Evolutionary conservation across 164 flowering plant genomes (phyloP), one percentile per base, ranked within the genome.

Genomic region (Stephania yunnanensis): DNA sequence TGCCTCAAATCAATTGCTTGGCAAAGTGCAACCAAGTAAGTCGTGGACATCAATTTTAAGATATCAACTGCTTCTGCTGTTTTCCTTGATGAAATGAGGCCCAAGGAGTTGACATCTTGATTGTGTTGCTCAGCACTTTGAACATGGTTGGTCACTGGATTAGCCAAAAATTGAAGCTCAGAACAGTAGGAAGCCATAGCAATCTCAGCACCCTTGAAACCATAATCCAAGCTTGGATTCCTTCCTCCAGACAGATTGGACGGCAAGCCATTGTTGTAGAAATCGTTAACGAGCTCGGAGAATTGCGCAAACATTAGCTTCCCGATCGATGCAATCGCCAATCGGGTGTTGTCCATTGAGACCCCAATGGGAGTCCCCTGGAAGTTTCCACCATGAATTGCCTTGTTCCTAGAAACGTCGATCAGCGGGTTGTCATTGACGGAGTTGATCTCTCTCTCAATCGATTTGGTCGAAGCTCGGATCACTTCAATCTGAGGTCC

Each of bases 341-440:
- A 64, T 22, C 93, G 78, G 4, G 87, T 82, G 78, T 89, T 89
- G 53, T 89, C 93, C 93, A 89, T 89, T 5, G 93, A 89, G 3
- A 88, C 93, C 2, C 93, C 93, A 55, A 89, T 84, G 17, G 91
- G 90, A 46, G 92, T 87, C 0, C 92, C 91, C 69, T 89, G 92
- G 76, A 89, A 89, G 66, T 89, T 89, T 17, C 92, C 91, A 22
- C 92, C 92, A 71, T 89, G 90, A 1, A 89, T 25, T 30, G 89
- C 88, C 81, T 85, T 87, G 85, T 88, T 86, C 68, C 91, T 81
- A 0, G 91, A 84, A 0, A 89, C 91, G 75, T 88, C 91, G 25
- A 87, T 87, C 83, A 89, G 52, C 7, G 89, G 92, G 72, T 88
- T 88, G 22, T 89, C 92, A 25, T 89, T 89, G 3, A 89, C 92